phyloP scores from a whole-genome alignment of 306 rosid species.

The Astragalus membranaceus region DNA sequence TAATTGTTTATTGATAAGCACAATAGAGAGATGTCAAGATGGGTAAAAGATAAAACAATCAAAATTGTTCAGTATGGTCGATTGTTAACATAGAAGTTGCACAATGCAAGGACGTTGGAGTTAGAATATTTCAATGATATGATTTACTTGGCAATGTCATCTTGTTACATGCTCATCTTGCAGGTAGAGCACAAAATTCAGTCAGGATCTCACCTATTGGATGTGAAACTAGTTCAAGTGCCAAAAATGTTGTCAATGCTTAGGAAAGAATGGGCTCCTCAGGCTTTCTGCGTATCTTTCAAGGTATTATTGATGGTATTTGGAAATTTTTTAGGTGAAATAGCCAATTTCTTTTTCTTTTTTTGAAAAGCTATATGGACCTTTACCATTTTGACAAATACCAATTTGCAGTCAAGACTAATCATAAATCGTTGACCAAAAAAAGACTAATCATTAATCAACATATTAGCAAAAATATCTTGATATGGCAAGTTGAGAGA shows the following conservation, averaged over 20 bases:
- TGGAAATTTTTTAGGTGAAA: neutral
- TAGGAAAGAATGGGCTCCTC: constrained; percentile 71
- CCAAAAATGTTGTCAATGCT: constrained; percentile 85
- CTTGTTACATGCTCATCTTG: constrained; percentile 20
- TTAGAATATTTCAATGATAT: neutral
- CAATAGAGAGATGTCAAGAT: neutral
- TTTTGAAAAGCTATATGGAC: neutral
- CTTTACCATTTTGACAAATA: neutral
- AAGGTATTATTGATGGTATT: constrained; percentile 53
- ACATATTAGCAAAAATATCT: neutral
- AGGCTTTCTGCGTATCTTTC: constrained; percentile 81
- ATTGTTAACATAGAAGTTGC: neutral
- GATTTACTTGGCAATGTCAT: constrained; percentile 1
- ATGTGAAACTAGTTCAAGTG: constrained; percentile 80
- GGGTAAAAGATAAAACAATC: neutral
- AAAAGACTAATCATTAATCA: neutral
- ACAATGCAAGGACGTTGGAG: neutral
- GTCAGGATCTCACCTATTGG: constrained; percentile 78
- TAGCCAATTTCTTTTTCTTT: neutral
- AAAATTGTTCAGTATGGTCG: neutral
- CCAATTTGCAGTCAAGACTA: neutral
- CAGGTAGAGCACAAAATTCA: constrained; percentile 93
- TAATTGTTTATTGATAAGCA: neutral
- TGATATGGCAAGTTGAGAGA: neutral
- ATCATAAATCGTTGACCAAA: no score